Evolutionary conservation across 1,284 basidiomycete species (phyloP), one percentile per base, ranked within the genome.

Genomic region (Peniophora sp.): DNA sequence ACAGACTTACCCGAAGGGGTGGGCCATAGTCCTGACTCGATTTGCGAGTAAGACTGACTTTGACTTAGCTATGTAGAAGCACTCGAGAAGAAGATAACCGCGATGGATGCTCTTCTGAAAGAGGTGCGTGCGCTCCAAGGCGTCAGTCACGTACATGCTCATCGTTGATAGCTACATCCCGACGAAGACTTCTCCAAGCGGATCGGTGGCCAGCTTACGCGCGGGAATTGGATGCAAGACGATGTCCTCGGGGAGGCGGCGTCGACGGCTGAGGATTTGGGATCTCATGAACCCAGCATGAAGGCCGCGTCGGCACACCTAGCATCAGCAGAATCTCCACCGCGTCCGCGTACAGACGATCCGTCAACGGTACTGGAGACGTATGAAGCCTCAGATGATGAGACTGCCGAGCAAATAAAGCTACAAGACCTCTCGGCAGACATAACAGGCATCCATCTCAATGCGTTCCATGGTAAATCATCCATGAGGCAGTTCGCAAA

Each of bases 1-100:
- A 32, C 27, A 32, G 27, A 32, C 27, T 32, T 32, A 32, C 27
- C 27, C 27, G 27, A 32, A 32, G 27, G 27, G 27, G 27, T 32
- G 12, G 6, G 27, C 27, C 27, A 12, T 32, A n/a, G n/a, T n/a
- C n/a, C n/a, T n/a, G n/a, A n/a, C n/a, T n/a, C n/a, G n/a, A n/a
- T n/a, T n/a, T n/a, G n/a, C n/a, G n/a, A n/a, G n/a, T n/a, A n/a
- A n/a, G n/a, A n/a, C n/a, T n/a, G n/a, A n/a, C n/a, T n/a, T n/a
- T n/a, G n/a, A n/a, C n/a, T n/a, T 32, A 85, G 83, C 44, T 86
- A 88, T 61, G 77, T 89, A 17, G 87, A 91, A 56, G 77, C 72
- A 23, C 67, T 92, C 8, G 88, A 92, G 63, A 81, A 73, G 54
- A 73, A 88, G 10, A 68, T 90, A 12, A 78, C 81, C 52, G 80